Base-by-base conservation (phyloP, 2,329 filamentous ascomycete genomes). In the Triangularia verruculosa region DNA sequence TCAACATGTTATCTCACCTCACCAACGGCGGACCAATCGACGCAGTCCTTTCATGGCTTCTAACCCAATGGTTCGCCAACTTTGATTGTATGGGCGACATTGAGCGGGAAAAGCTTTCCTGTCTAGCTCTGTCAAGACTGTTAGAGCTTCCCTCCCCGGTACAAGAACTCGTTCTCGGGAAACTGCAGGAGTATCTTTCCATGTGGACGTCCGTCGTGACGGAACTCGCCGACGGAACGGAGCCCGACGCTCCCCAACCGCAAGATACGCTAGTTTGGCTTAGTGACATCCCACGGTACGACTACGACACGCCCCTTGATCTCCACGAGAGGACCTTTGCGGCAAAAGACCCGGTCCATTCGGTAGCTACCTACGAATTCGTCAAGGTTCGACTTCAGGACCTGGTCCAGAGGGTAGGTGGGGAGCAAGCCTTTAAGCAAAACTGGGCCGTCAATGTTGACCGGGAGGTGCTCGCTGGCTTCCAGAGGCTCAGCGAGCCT, bases 391-490 rank as follows among this genome's bases (percentile, higher is more conserved):
- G 86, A 60, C 72, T 95, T 32, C 79, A 84, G 62, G 78, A 80
- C 13, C 77, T 88, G 4, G 83, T 93, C 20, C 78, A 78, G 58
- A 78, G 80, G 3, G 80, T 80, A 3, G 91, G 91, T 1, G 90
- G 90, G 0, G 83, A 89, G 69, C 80, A 84, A 57, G 77, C 73
- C 2, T 94, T 95, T 73, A 82, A 88, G 72, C 81, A 85, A 61
- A 82, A 88, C 58, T 93, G 88, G 86, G 76, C 87, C 13, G 81
- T 81, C n/a, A 90, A 93, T 66, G 89, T 95, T 25, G 91, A 95
- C 74, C 82, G 82, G 69, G 87, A 93, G 64, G 84, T 93, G 15
- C 70, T 94, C 66, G 79, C 79, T 11, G 84, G 81, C n/a, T 94
- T 93, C 72, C 77, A 80, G 68, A 71, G 71, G 47, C 66, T 84